These are phyloP conservation scores for Bretziella fagacearum DNA, from an alignment of 2,329 filamentous ascomycete genomes.

Conservation along the genomic window DNA sequence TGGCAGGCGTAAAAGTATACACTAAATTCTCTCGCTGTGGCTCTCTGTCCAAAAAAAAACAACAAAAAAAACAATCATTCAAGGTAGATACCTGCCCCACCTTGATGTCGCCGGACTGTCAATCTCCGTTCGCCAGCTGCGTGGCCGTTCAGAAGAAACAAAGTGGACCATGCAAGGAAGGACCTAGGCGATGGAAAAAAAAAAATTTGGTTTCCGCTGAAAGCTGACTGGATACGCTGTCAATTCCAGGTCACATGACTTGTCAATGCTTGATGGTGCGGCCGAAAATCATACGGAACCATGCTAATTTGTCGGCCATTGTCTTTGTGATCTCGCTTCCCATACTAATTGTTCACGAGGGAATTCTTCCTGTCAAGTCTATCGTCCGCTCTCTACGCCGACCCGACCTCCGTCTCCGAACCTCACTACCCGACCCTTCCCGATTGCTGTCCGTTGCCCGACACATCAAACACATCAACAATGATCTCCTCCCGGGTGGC, in stretches of 20 bases:
- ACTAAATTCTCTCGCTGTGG: too few relatives aligned
- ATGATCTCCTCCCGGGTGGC: constrained; percentile 43
- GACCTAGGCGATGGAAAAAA: constrained; percentile 7
- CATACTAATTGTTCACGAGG: constrained; percentile 19
- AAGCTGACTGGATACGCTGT: constrained; percentile 15
- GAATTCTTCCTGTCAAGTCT: constrained; percentile 22
- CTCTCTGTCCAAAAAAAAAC: not conserved
- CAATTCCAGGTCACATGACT: constrained; percentile 9
- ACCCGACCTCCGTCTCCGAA: constrained; percentile 18
- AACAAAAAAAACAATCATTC: not conserved
- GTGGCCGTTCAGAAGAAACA: not conserved
- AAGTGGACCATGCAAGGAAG: not conserved
- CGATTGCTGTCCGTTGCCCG: constrained; percentile 32
- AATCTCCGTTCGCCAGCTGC: not conserved
- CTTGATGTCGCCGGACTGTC: not conserved
- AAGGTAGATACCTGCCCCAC: not conserved
- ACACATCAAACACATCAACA: constrained; percentile 40
- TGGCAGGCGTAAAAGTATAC: too few relatives aligned
- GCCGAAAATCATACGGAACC: constrained; percentile 15
- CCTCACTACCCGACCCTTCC: constrained; percentile 21
- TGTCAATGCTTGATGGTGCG: constrained; percentile 4
- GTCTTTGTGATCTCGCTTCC: constrained; percentile 5
- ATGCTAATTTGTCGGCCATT: constrained; percentile 13
- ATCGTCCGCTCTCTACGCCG: constrained; percentile 7
- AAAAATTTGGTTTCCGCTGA: constrained; percentile 15